Conservation (phyloP, 2,329 filamentous ascomycete genomes). For the Fusarium chuoi region DNA sequence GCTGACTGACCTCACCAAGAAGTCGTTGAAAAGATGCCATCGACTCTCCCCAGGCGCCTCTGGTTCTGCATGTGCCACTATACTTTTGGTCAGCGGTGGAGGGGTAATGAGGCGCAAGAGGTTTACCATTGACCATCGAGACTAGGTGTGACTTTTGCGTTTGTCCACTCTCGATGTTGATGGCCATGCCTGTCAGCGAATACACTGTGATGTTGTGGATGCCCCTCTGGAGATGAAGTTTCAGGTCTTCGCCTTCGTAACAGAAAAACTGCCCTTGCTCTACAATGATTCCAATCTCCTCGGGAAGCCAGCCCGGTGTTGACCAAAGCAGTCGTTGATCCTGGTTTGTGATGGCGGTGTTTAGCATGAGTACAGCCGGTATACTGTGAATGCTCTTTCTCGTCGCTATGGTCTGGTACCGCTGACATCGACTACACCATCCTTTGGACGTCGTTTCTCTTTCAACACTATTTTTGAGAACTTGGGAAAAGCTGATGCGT, state of each 20-base stretch:
- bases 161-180: slow-evolving; percentile 87
- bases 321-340: slow-evolving; percentile 87
- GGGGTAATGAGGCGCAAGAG: not conserved
- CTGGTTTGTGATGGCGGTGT: slow-evolving; percentile 77
- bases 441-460: slow-evolving; percentile 88
- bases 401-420: slow-evolving; percentile 88
- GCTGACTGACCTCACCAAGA: slow-evolving; percentile 83
- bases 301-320: slow-evolving; percentile 88
- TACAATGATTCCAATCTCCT: slow-evolving; percentile 92
- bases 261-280: slow-evolving; percentile 94
- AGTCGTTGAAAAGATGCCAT: slow-evolving; percentile 99
- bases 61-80: slow-evolving; percentile 74
- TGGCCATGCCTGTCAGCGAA: slow-evolving; percentile 88
- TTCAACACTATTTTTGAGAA: slow-evolving; percentile 93
- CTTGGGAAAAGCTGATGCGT: slow-evolving; percentile 81
- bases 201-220: slow-evolving; percentile 88
- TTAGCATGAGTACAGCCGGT: slow-evolving; percentile 88
- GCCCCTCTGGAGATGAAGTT: slow-evolving; percentile 80
- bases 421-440: slow-evolving; percentile 91
- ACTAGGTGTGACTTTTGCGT: slow-evolving; percentile 91
- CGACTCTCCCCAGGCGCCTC: slow-evolving; percentile 70
- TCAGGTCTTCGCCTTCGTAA: slow-evolving; percentile 91
- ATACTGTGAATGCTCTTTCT: slow-evolving; percentile 85
- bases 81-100: slow-evolving; percentile 38
- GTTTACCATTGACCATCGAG: slow-evolving; percentile 82